Conservation (phyloP, 2,329 filamentous ascomycete genomes). For the Seiridium unicorne region DNA sequence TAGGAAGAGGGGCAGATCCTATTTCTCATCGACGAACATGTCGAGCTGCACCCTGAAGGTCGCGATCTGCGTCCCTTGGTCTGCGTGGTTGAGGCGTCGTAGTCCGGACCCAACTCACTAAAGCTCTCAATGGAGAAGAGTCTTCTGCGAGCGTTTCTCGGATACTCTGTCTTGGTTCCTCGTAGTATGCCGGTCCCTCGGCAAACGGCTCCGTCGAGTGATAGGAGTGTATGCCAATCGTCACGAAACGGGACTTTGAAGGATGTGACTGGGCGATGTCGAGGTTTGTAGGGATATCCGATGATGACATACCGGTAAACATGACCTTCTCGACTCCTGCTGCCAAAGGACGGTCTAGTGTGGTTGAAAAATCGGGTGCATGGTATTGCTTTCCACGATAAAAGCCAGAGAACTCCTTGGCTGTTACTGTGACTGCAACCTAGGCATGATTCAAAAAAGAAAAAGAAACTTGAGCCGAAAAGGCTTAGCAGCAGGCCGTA, state of each 20-base stretch:
- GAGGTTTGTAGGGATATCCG: conserved; percentile 26
- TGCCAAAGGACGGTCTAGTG: conserved; percentile 38
- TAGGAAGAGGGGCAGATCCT: conserved; percentile 36
- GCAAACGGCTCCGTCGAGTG: conserved; percentile 42
- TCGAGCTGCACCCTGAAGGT: conserved; percentile 41
- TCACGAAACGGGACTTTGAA: conserved; percentile 36
- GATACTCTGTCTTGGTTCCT: conserved; percentile 22
- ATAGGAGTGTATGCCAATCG: conserved; percentile 50
- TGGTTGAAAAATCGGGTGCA: conserved; percentile 38
- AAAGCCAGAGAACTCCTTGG: conserved; percentile 46
- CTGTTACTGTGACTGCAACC: conserved; percentile 36
- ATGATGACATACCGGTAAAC: conserved; percentile 35
- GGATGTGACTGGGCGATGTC: conserved; percentile 25
- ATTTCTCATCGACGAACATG: conserved; percentile 28
- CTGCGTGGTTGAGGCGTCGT: conserved; percentile 42
- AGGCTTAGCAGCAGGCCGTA: no score
- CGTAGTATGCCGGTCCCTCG: conserved; percentile 15
- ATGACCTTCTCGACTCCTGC: conserved; percentile 41
- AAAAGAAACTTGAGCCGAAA: no score
- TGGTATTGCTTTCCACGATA: conserved; percentile 50
- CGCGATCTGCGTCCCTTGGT: conserved; percentile 37
- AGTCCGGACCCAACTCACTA: conserved; percentile 50
- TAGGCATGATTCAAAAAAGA: conserved; percentile 7
- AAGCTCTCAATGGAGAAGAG: conserved; percentile 38
- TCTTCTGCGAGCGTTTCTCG: conserved; percentile 21